Conservation (phyloP, 352 stramenopile genomes). For the Phytophthora hybrid region DNA sequence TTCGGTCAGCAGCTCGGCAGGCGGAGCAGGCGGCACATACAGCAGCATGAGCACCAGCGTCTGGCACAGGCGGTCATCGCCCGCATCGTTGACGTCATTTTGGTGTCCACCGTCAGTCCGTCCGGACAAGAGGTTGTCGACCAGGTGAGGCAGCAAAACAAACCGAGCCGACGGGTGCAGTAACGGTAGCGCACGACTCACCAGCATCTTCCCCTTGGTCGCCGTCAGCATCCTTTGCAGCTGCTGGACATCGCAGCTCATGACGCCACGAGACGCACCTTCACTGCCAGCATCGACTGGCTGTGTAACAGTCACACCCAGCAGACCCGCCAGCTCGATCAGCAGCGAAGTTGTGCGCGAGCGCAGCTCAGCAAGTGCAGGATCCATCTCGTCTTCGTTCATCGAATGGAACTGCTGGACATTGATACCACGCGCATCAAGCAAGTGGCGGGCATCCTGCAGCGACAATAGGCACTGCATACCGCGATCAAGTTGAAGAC, state of each 20-base stretch:
- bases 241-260: slow-evolving; percentile 64
- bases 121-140: slow-evolving; percentile 69
- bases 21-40: slow-evolving; percentile 79
- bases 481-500: slow-evolving; percentile 77
- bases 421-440: slow-evolving; percentile 85
- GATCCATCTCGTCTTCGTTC: slow-evolving; percentile 74
- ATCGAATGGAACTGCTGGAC: slow-evolving; percentile 90
- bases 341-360: slow-evolving; percentile 73
- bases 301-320: slow-evolving; percentile 60
- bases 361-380: slow-evolving; percentile 72
- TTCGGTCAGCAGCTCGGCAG: slow-evolving; percentile 70
- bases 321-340: slow-evolving; percentile 67
- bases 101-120: slow-evolving; percentile 43
- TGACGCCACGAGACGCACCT: slow-evolving; percentile 28
- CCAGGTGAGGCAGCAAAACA: slow-evolving; percentile 71
- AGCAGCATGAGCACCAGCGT: slow-evolving; percentile 84
- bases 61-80: slow-evolving; percentile 76
- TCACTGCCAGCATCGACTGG: slow-evolving; percentile 19
- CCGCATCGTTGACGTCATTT: slow-evolving; percentile 44
- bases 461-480: slow-evolving; percentile 82
- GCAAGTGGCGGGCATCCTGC: slow-evolving; percentile 82
- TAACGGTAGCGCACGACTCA: slow-evolving; percentile 80
- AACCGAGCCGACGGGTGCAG: slow-evolving; percentile 85
- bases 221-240: slow-evolving; percentile 66
- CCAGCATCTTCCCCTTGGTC: slow-evolving; percentile 76